Base-by-base conservation (phyloP, 1,284 basidiomycete genomes). In the Pseudomicrostroma phylloplanum region DNA sequence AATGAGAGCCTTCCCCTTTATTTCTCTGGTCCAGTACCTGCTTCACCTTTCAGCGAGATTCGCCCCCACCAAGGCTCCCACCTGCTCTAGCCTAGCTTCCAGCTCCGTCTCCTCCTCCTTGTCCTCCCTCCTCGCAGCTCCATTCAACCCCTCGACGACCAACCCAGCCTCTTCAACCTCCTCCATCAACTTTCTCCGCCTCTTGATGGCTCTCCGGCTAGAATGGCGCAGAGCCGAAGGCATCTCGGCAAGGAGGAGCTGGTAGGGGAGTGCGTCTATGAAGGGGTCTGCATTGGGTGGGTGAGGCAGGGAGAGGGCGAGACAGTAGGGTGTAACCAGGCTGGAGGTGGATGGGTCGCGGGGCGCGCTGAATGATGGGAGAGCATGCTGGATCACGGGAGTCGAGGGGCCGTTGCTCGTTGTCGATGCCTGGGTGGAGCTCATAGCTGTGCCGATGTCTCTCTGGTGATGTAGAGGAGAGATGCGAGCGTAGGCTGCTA, bases 171-270 rank as follows among this genome's bases (percentile, higher is more conserved):
- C 51, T 13, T 54, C 51, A 6, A 54, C 26, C n/a, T 54, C 51
- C 15, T 26, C 26, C 17, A 54, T 19, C 21, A 54, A 26, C 21
- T 8, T 25, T 19, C 25, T 54, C 25, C 51, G 15, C 25, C 51
- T 2, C 51, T 25, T 54, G 17, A 54, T 25, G 2, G 51, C 51
- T 17, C 51, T 17, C 21, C 51, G 15, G 13, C 21, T 26, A 25
- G 51, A 17, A 54, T 17, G 17, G 51, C 51, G 51, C 13, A 54
- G 51, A 19, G 21, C 25, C 19, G 17, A 19, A 15, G 51, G 51
- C 51, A 54, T 54, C 51, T 54, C 51, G 15, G 51, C 51, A 7
- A 54, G 51, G 21, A 54, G 51, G 13, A 54, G 51, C 51, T 54
- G 51, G 26, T 54, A 54, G 13, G 51, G 51, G 8, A 54, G 21